Percentiles rank a stretch among this genome's conserved stretches.
phyloP scores from a whole-genome alignment of 495 filamentous ascomycete genomes.

The Endocarpon pusillum region DNA sequence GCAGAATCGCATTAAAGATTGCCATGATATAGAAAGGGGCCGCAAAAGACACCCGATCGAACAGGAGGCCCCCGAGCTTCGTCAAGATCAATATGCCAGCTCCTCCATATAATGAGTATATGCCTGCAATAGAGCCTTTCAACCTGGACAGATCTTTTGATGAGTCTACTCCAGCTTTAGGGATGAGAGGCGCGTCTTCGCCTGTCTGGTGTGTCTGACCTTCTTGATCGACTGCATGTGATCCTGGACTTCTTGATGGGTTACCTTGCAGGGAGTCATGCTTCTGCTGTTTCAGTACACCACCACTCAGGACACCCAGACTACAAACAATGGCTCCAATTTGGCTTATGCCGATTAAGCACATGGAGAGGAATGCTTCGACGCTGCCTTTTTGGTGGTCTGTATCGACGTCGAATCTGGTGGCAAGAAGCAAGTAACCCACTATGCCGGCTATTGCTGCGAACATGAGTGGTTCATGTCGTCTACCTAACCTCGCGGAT shows the following conservation, averaged over 20 bases:
- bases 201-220: slow-evolving; percentile 5
- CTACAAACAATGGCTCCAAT: slow-evolving; percentile 93
- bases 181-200: slow-evolving; percentile 17
- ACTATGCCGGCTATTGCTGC: slow-evolving; percentile 53
- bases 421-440: slow-evolving; percentile 58
- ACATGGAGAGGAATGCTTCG: slow-evolving; percentile 57
- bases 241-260: slow-evolving; percentile 1
- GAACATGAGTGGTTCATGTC: slow-evolving; percentile 57
- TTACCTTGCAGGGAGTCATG: neutral
- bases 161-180: slow-evolving; percentile 6
- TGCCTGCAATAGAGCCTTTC: slow-evolving; percentile 85
- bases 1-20: slow-evolving; percentile 57
- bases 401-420: slow-evolving; percentile 40
- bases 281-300: slow-evolving; percentile 39
- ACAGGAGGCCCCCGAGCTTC: slow-evolving; percentile 76
- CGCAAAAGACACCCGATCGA: slow-evolving; percentile 49
- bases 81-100: slow-evolving; percentile 80
- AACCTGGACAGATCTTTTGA: slow-evolving; percentile 30
- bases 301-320: slow-evolving; percentile 64
- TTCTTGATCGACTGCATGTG: slow-evolving; percentile 7
- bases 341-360: slow-evolving; percentile 71
- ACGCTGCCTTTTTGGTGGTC: slow-evolving; percentile 40
- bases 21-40: slow-evolving; percentile 91
- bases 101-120: slow-evolving; percentile 85
- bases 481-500: slow-evolving; percentile 39